These are phyloP conservation scores for Rhazya stricta DNA, from an alignment of 257 asterid species.

Conservation along the genomic window DNA sequence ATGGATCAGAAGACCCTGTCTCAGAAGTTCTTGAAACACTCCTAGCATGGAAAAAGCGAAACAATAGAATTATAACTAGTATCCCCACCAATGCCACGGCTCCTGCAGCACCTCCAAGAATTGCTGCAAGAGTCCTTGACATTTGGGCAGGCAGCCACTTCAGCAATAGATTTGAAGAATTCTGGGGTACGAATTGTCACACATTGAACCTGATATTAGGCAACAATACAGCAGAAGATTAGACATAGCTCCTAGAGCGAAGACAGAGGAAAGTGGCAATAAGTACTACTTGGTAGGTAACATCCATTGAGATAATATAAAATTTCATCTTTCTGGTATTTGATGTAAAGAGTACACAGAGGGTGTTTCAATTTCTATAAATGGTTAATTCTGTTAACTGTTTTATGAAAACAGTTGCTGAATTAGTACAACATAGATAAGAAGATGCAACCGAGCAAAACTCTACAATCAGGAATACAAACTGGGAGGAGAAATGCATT, in stretches of 20 bases:
- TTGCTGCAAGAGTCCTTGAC: slow-evolving; percentile 96
- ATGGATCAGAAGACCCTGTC: slow-evolving; percentile 82
- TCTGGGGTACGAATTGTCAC: slow-evolving; percentile 23
- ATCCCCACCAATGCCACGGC: slow-evolving; percentile 76
- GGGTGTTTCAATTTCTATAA: neutral
- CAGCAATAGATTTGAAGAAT: slow-evolving; percentile 34
- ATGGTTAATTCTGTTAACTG: neutral
- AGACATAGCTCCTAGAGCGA: slow-evolving; percentile 4
- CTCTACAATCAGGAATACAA: neutral
- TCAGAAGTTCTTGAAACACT: slow-evolving; percentile 63
- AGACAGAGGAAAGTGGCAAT: neutral
- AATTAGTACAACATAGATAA: neutral
- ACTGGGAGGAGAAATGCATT: neutral
- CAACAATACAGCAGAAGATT: neutral
- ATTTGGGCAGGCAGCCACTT: slow-evolving; percentile 64
- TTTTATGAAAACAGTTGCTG: neutral
- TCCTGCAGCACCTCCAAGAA: slow-evolving; percentile 98
- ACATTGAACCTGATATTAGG: slow-evolving; percentile 55
- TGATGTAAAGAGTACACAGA: neutral
- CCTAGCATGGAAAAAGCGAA: slow-evolving; percentile 47
- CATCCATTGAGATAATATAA: neutral
- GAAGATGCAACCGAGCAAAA: neutral
- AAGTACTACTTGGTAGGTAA: neutral
- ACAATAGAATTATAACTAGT: slow-evolving; percentile 44
- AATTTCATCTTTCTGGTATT: neutral